A percentile compares a stretch with the other conserved stretches of the same genome.
Evolutionary conservation across 1,284 basidiomycete genomes (phyloP).

Genomic region (Afroboletus lepidellus): DNA sequence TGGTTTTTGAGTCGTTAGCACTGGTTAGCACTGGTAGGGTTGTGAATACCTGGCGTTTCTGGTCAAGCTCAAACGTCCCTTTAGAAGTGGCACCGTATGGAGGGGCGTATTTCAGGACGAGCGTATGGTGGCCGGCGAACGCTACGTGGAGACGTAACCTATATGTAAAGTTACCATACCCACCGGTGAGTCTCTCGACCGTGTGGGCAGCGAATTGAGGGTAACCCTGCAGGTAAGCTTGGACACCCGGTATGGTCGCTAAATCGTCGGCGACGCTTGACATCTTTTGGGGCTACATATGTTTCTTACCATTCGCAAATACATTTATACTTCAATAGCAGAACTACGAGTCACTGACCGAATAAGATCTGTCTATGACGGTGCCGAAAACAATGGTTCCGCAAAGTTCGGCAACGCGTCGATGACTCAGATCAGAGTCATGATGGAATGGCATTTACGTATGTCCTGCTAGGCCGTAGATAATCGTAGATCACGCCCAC

Average conservation of each 20-base stretch:
- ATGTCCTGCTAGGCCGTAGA: no score
- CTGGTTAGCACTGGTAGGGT: neutral
- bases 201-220: conserved; percentile 37
- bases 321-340: conserved; percentile 4
- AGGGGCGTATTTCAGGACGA: conserved; percentile 58
- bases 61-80: conserved; percentile 36
- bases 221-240: conserved; percentile 38
- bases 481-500: neutral
- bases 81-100: conserved; percentile 37
- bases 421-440: no score
- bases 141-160: conserved; percentile 43
- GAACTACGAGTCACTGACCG: conserved; percentile 10
- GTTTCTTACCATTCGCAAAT: neutral
- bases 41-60: conserved; percentile 52
- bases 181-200: conserved; percentile 45
- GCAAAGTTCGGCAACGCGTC: neutral
- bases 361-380: neutral
- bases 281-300: no score
- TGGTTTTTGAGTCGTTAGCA: conserved; percentile 23
- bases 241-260: conserved; percentile 36
- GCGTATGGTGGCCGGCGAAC: conserved; percentile 40
- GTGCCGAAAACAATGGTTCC: conserved; percentile 15
- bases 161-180: conserved; percentile 52
- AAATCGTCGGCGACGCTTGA: conserved; percentile 30
- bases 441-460: no score